Evolutionary conservation across 2,329 filamentous ascomycete genomes (phyloP).

Genomic region (Penicillium sp.): DNA sequence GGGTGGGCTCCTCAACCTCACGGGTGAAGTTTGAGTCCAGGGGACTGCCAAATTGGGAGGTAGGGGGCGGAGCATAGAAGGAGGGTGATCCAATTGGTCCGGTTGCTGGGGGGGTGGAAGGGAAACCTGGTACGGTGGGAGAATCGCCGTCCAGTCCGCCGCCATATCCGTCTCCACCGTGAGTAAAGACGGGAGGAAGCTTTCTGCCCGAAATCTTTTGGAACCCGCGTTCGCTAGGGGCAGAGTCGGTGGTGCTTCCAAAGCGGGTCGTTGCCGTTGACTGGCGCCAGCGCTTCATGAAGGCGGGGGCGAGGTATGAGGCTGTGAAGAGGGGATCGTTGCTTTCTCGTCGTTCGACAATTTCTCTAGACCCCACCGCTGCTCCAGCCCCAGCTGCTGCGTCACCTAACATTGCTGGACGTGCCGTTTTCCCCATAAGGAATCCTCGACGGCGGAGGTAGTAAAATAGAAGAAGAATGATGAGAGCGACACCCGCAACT

Average conservation of each 20-base stretch:
- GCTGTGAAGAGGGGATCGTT: slow-evolving; percentile 40
- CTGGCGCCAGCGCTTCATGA: slow-evolving; percentile 43
- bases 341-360: slow-evolving; percentile 41
- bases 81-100: slow-evolving; percentile 21
- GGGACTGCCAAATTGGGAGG: slow-evolving; percentile 30
- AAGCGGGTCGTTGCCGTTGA: slow-evolving; percentile 38
- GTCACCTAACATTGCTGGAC: slow-evolving; percentile 28
- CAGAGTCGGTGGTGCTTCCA: slow-evolving; percentile 33
- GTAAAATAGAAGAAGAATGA: slow-evolving; percentile 42
- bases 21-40: slow-evolving; percentile 33
- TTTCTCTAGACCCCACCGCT: slow-evolving; percentile 24
- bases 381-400: slow-evolving; percentile 7
- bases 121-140: slow-evolving; percentile 29
- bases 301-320: slow-evolving; percentile 37
- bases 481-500: slow-evolving; percentile 55
- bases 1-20: slow-evolving; percentile 30
- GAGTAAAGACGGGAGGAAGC: slow-evolving; percentile 46
- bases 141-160: slow-evolving; percentile 34
- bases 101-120: slow-evolving; percentile 25
- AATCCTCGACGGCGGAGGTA: slow-evolving; percentile 52
- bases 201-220: slow-evolving; percentile 51
- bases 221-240: slow-evolving; percentile 47
- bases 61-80: slow-evolving; percentile 29
- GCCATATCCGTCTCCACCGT: slow-evolving; percentile 48
- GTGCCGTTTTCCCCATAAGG: slow-evolving; percentile 21